Evolutionary conservation across 129 eudicot species (phyloP).

Genomic region (Deinandra increscens): DNA sequence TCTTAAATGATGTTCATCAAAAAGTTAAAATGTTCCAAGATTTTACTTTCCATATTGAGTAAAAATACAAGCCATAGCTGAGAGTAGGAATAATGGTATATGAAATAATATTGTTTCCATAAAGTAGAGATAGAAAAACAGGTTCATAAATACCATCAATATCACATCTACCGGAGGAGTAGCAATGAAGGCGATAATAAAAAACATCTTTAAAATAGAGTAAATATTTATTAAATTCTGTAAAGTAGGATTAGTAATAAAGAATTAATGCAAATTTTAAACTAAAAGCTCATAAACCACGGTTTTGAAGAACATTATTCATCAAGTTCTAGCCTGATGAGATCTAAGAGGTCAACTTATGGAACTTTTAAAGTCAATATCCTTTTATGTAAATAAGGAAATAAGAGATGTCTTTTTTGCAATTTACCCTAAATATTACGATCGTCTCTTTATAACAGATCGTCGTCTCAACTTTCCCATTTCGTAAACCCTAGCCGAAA

Average conservation of each 20-base stretch:
- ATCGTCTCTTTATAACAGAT: background rate
- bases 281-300: too few relatives aligned
- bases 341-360: background rate
- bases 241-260: background rate
- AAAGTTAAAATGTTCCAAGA: background rate
- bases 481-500: conserved; percentile 4
- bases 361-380: background rate
- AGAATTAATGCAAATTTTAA: background rate
- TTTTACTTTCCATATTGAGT: too few relatives aligned
- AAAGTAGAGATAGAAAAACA: too few relatives aligned
- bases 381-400: background rate
- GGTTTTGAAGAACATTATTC: too few relatives aligned
- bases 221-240: background rate
- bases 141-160: too few relatives aligned
- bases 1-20: background rate
- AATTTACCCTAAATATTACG: background rate
- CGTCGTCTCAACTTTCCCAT: background rate
- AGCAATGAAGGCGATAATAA: too few relatives aligned
- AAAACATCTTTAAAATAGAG: background rate
- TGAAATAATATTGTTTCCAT: too few relatives aligned
- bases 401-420: background rate
- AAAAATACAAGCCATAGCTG: too few relatives aligned
- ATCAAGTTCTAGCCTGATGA: background rate
- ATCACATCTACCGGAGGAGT: too few relatives aligned
- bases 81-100: too few relatives aligned